phyloP scores from a whole-genome alignment of 768 basidiomycete genomes.

The Cubamyces lactineus region DNA sequence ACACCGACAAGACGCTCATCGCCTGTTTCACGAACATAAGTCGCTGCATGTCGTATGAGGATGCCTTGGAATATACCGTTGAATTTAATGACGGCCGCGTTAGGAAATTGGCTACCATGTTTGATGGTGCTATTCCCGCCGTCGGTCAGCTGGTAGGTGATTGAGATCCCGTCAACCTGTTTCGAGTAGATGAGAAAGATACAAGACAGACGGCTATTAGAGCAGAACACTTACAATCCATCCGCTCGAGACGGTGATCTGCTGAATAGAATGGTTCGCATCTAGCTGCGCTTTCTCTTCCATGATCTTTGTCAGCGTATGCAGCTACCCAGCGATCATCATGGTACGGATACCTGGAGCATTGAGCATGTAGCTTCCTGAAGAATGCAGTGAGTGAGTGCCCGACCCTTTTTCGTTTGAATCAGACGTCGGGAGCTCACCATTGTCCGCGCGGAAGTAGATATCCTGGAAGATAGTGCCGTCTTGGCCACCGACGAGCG shows the following conservation, averaged over 20 bases:
- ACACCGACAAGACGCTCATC: neutral
- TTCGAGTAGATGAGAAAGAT: neutral
- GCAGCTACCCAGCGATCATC: too few relatives aligned
- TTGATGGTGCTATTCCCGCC: neutral
- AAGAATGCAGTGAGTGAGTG: neutral
- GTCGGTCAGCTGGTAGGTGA: neutral
- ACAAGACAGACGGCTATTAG: neutral
- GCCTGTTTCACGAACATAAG: neutral
- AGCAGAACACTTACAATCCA: neutral
- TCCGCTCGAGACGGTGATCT: neutral
- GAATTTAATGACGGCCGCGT: neutral
- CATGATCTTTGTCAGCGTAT: too few relatives aligned
- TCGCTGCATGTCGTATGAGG: neutral
- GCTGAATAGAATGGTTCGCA: neutral
- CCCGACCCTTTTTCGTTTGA: too few relatives aligned
- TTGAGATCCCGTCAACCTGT: neutral
- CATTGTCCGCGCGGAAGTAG: neutral
- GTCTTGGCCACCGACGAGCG: neutral
- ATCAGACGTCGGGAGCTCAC: neutral
- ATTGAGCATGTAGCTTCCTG: neutral
- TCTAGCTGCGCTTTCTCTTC: neutral
- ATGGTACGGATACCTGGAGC: neutral
- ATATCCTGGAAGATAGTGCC: conserved; percentile 2
- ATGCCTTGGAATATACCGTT: neutral
- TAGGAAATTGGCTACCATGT: neutral